These are phyloP conservation scores for Daldinia concentrica DNA, from an alignment of 495 filamentous ascomycete genomes.

Conservation along the genomic window DNA sequence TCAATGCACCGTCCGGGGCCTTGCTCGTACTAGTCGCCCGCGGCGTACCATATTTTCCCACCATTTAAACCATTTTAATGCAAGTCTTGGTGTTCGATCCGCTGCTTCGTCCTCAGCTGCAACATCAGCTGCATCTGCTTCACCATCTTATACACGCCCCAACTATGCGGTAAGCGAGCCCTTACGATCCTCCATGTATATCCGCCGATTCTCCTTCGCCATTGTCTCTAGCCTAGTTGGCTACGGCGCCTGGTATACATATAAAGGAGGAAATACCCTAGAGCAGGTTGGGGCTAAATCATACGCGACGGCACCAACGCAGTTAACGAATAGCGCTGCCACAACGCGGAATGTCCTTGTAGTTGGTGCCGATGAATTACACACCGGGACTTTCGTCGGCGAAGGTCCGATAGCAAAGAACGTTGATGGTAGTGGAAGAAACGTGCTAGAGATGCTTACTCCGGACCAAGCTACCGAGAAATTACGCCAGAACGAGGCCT, in stretches of 20 bases:
- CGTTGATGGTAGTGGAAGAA: conserved; percentile 79
- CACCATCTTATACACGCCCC: conserved; percentile 34
- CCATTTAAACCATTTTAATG: conserved; percentile 38
- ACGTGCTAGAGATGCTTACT: conserved; percentile 92
- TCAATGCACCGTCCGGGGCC: conserved; percentile 54
- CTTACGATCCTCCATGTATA: conserved; percentile 60
- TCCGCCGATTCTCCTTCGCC: conserved; percentile 56
- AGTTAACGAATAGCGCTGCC: conserved; percentile 38
- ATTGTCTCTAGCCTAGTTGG: conserved; percentile 59
- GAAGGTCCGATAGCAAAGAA: conserved; percentile 87
- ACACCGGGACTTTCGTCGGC: conserved; percentile 79
- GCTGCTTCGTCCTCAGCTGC: conserved; percentile 20
- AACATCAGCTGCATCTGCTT: conserved; percentile 22
- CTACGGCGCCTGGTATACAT: conserved; percentile 62
- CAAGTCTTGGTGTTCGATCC: conserved; percentile 31
- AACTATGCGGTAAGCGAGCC: conserved; percentile 48
- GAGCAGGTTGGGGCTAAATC: conserved; percentile 43
- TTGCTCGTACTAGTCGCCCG: conserved; percentile 52
- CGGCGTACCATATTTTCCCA: conserved; percentile 38
- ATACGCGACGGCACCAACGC: conserved; percentile 44
- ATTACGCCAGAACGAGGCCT: conserved; percentile 87
- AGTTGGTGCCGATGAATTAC: conserved; percentile 84
- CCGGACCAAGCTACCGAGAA: conserved; percentile 94
- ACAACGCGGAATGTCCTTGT: conserved; percentile 67
- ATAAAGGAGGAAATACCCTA: conserved; percentile 48